A percentile compares a stretch with the other conserved stretches of the same genome.
Evolutionary conservation across 2,329 filamentous ascomycete genomes (phyloP).

Genomic region (Byssochlamys sp.): DNA sequence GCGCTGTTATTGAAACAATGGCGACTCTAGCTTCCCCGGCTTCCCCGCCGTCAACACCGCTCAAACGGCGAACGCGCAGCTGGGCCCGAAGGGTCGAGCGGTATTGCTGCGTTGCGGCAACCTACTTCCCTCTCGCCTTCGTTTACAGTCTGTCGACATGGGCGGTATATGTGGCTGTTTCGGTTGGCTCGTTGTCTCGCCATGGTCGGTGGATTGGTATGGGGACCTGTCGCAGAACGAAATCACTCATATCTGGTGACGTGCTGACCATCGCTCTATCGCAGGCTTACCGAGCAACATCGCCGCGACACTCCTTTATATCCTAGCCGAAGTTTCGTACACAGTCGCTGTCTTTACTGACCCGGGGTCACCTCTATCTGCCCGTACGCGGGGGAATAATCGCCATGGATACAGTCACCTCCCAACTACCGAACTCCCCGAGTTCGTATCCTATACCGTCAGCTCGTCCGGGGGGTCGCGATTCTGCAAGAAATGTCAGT

Average conservation of each 20-base stretch:
- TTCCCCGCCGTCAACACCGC: constrained; percentile 30
- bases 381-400: constrained; percentile 15
- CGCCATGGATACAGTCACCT: constrained; percentile 60
- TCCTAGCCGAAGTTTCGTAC: constrained; percentile 78
- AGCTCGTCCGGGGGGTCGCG: constrained; percentile 78
- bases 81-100: constrained; percentile 56
- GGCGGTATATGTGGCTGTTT: constrained; percentile 79
- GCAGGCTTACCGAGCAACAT: constrained; percentile 43
- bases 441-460: constrained; percentile 72
- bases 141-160: constrained; percentile 86
- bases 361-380: constrained; percentile 57
- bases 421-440: constrained; percentile 58
- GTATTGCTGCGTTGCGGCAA: constrained; percentile 67
- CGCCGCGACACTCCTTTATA: constrained; percentile 61
- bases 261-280: neutral
- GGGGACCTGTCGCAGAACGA: neutral
- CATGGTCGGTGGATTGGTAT: constrained; percentile 40
- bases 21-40: constrained; percentile 29
- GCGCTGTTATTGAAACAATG: constrained; percentile 15
- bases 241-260: neutral
- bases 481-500: constrained; percentile 96
- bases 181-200: constrained; percentile 53
- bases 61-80: constrained; percentile 32
- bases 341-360: constrained; percentile 86
- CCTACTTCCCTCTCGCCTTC: constrained; percentile 78